Base-by-base conservation (phyloP, 2,329 filamentous ascomycete genomes). In the Fusarium citri region DNA sequence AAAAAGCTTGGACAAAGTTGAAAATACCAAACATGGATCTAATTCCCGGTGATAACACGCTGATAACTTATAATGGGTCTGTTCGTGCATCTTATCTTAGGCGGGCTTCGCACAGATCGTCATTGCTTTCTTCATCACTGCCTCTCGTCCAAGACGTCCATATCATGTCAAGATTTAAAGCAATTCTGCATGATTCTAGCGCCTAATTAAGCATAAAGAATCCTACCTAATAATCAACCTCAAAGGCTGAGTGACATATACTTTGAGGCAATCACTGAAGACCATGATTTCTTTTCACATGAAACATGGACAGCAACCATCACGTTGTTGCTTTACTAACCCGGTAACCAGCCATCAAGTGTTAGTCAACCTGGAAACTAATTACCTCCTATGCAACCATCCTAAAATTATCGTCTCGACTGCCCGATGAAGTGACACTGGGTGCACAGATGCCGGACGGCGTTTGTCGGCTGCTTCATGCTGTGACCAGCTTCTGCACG, bases 341-440 rank as follows among this genome's bases (percentile, higher is more conserved):
- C 23, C 10, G 30, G 42, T 37, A 49, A 12, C 23, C 25, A 37
- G 23, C 18, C 40, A 47, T 31, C 16, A 12, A 23, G 31, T 50
- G 12, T 15, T 22, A 20, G 22, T 18, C 22, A 16, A 30, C 18
- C 22, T 25, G 34, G 34, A n/a, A n/a, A 37, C 18, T n/a, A n/a
- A n/a, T n/a, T 37, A n/a, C 10, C 34, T 37, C 46, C n/a, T 23
- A 47, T 42, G 41, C 23, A 51, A 25, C 23, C 23, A 42, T 26
- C 18, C 41, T 25, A 31, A 42, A 30, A 66, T 66, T 42, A 43
- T 55, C 48, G 48, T 62, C 43, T 20, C 55, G 43, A 23, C 41
- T 40, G 45, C 46, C 31, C 45, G 43, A 67, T 51, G 46, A 40
- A 46, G 67, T 64, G 37, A 59, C 67, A 69, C 67, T 34, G 41